Conservation (phyloP, 164 flowering plant genomes). For the Liriodendron chinense region DNA sequence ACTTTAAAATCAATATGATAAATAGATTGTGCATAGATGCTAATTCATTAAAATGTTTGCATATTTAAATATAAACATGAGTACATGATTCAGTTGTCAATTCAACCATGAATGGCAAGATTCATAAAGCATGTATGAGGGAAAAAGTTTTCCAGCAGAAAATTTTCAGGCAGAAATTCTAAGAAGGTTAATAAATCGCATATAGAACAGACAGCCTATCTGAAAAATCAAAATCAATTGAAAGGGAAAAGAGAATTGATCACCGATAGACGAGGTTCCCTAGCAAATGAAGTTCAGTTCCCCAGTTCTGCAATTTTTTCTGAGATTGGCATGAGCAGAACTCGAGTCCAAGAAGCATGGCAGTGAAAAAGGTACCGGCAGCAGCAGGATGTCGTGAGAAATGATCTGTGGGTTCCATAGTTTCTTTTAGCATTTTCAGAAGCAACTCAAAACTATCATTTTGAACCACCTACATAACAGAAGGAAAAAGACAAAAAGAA, state of each 20-base stretch:
- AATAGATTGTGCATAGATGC: background rate
- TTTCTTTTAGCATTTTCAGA: slow-evolving; percentile 86
- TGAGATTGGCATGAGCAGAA: slow-evolving; percentile 76
- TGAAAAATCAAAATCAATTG: background rate
- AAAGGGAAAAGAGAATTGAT: slow-evolving; percentile 5
- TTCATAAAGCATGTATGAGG: too few species aligned
- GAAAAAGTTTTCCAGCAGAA: too few species aligned
- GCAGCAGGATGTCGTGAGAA: slow-evolving; percentile 96
- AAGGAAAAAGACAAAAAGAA: background rate
- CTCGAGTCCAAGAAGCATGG: slow-evolving; percentile 95
- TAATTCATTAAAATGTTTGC: background rate
- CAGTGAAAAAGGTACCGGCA: slow-evolving; percentile 86
- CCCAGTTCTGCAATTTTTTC: slow-evolving; percentile 58
- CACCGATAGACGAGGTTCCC: slow-evolving; percentile 89
- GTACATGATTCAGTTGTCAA: background rate
- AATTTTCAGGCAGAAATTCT: background rate
- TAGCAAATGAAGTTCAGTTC: slow-evolving; percentile 72
- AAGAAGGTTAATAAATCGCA: background rate
- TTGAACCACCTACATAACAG: slow-evolving; percentile 61
- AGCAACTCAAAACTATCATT: slow-evolving; percentile 83
- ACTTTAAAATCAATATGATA: too few species aligned
- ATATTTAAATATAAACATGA: background rate
- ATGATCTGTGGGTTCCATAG: slow-evolving; percentile 66
- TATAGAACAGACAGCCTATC: background rate
- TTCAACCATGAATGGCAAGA: background rate